phyloP scores from a whole-genome alignment of 73 alveolate genomes.

The Stentor roeselii region DNA sequence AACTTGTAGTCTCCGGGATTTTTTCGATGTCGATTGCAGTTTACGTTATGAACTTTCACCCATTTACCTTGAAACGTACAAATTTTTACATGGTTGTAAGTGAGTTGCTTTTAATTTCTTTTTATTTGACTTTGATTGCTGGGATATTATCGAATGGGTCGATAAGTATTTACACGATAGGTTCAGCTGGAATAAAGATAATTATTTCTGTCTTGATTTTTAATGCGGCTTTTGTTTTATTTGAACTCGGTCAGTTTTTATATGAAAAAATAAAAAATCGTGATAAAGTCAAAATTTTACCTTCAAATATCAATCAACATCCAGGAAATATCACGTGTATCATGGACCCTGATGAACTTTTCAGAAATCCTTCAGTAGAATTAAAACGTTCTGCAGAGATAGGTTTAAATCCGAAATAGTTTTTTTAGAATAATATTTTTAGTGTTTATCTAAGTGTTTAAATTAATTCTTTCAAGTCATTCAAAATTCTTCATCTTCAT shows the following conservation, averaged over 20 bases:
- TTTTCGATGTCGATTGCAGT: background rate
- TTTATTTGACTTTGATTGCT: background rate
- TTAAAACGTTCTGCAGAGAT: background rate
- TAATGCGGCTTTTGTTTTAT: background rate
- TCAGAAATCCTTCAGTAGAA: background rate
- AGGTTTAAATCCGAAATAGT: too few species aligned
- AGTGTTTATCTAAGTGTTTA: too few species aligned
- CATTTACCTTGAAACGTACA: background rate
- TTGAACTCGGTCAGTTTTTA: background rate
- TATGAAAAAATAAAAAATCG: background rate
- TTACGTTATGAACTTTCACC: background rate
- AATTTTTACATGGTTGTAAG: background rate
- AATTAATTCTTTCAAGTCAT: too few species aligned
- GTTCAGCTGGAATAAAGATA: background rate
- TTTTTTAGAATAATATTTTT: too few species aligned
- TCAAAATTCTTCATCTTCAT: too few species aligned
- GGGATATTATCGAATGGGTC: background rate
- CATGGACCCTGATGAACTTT: background rate
- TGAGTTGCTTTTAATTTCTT: background rate
- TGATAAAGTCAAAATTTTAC: too few species aligned
- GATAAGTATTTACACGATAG: background rate
- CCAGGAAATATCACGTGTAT: background rate
- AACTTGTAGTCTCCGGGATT: background rate
- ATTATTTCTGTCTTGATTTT: background rate
- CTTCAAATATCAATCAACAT: background rate